phyloP scores from a whole-genome alignment of 495 filamentous ascomycete species.

The Aspergillus bertholletiae region DNA sequence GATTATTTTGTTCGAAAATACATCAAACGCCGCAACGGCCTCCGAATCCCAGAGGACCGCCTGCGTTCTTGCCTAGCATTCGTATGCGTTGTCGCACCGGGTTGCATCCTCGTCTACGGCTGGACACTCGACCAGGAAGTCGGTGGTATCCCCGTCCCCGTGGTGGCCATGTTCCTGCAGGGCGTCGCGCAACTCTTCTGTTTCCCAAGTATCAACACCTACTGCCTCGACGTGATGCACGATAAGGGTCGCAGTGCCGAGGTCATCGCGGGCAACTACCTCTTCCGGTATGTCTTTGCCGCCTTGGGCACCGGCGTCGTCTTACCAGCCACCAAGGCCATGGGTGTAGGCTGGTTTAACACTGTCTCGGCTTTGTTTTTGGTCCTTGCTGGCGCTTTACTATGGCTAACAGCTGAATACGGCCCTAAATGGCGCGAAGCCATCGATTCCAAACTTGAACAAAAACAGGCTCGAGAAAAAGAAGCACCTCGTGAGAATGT shows the following conservation, averaged over 20 bases:
- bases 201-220: constrained; percentile 71
- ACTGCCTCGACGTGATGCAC: constrained; percentile 74
- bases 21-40: constrained; percentile 52
- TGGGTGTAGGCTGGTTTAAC: constrained; percentile 60
- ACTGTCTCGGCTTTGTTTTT: constrained; percentile 54
- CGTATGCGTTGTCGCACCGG: constrained; percentile 58
- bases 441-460: constrained; percentile 37
- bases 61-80: constrained; percentile 59
- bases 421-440: constrained; percentile 51
- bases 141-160: constrained; percentile 64
- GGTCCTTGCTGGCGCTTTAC: constrained; percentile 33
- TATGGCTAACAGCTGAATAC: constrained; percentile 42
- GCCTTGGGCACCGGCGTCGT: constrained; percentile 63
- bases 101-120: constrained; percentile 66
- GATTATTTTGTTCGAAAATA: constrained; percentile 62
- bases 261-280: constrained; percentile 71
- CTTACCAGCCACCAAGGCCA: constrained; percentile 59
- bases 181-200: constrained; percentile 70
- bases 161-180: constrained; percentile 68
- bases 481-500: neutral
- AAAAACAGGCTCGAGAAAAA: neutral
- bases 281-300: constrained; percentile 65
- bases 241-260: constrained; percentile 52
- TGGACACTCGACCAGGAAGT: constrained; percentile 65
- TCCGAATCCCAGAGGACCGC: constrained; percentile 66